Percentiles rank a stretch among this genome's conserved stretches.
Evolutionary conservation across 306 rosid species (phyloP).

Genomic region (Trifolium repens): DNA sequence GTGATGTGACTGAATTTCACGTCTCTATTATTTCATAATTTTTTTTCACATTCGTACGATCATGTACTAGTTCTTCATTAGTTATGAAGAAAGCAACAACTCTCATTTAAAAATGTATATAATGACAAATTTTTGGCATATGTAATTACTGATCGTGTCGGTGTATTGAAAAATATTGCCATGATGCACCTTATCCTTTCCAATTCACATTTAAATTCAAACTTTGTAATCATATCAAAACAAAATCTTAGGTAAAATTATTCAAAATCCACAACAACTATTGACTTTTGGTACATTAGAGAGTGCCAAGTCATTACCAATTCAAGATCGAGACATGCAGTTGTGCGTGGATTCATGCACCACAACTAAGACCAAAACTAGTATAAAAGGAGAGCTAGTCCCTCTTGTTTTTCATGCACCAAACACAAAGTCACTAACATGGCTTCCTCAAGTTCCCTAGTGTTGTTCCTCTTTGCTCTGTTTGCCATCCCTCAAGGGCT

Average conservation of each 20-base stretch:
- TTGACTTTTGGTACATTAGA: background rate
- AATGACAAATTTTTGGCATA: background rate
- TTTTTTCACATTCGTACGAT: background rate
- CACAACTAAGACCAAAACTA: background rate
- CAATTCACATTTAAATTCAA: background rate
- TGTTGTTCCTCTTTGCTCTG: conserved; percentile 18
- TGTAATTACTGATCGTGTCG: background rate
- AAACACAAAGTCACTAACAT: conserved; percentile 7
- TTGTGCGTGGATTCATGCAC: background rate
- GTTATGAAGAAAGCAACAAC: background rate
- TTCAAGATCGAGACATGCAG: background rate
- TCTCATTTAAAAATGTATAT: background rate
- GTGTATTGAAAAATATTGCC: background rate
- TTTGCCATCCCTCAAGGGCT: conserved; percentile 27
- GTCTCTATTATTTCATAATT: background rate
- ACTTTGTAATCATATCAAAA: background rate
- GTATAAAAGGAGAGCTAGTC: background rate
- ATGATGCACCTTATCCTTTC: background rate
- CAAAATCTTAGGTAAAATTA: background rate
- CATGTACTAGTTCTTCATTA: background rate
- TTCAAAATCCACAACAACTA: background rate
- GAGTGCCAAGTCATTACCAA: background rate
- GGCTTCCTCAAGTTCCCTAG: conserved; percentile 24
- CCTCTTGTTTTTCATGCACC: background rate
- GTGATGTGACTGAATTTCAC: background rate